Conservation (phyloP, 2,329 filamentous ascomycete species). For the Stagonosporopsis chrysanthemi region DNA sequence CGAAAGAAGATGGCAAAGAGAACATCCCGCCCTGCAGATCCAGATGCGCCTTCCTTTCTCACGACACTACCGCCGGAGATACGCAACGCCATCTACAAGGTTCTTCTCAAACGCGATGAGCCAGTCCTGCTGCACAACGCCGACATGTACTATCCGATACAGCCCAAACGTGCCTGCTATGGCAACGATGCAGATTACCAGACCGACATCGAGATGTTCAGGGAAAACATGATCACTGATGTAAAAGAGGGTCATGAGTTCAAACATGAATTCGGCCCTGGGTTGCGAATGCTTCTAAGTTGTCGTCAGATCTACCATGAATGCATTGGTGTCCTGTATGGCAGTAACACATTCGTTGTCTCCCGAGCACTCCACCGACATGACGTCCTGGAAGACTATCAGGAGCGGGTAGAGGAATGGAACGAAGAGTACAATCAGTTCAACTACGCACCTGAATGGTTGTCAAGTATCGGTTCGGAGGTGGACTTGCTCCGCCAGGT, state of each 20-base stretch:
- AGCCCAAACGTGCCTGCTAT: not conserved
- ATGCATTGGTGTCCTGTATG: not conserved
- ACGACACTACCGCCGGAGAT: not conserved
- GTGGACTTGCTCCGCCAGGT: not conserved
- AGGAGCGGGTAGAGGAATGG: not conserved
- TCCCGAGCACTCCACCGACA: not conserved
- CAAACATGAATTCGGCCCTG: not conserved
- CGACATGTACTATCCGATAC: not conserved
- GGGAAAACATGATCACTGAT: not conserved
- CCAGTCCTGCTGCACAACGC: not conserved
- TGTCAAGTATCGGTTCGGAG: not conserved
- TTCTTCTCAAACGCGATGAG: not conserved
- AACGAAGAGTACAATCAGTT: not conserved
- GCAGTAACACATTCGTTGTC: not conserved
- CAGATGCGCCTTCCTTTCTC: not conserved
- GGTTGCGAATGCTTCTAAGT: not conserved
- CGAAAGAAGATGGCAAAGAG: not conserved
- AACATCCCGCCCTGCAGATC: not conserved
- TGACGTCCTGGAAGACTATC: not conserved
- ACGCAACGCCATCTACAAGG: not conserved
- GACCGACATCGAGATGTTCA: not conserved
- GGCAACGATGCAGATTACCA: not conserved
- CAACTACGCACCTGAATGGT: not conserved
- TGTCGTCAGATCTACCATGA: not conserved
- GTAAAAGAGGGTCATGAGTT: not conserved